A percentile compares a stretch with the other conserved stretches of the same genome.
These are phyloP conservation scores for Auricularia sp. DNA, from an alignment of 768 basidiomycete genomes.

Conservation along the genomic window DNA sequence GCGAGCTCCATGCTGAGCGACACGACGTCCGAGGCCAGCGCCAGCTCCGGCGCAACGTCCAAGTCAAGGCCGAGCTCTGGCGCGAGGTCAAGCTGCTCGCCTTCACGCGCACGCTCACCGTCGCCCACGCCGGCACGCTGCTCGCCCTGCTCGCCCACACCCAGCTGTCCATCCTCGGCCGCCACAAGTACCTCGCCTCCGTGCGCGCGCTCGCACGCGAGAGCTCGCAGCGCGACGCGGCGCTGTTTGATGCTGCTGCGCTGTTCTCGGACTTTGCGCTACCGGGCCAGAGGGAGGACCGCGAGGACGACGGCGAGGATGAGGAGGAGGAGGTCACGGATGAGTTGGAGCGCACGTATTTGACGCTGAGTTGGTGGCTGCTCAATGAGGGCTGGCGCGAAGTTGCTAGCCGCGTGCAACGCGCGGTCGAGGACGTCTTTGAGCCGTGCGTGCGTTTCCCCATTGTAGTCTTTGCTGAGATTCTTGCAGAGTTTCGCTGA, in stretches of 20 bases:
- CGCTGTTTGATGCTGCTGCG: background rate
- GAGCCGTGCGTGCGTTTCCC: conserved; percentile 26
- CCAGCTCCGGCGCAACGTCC: conserved; percentile 15
- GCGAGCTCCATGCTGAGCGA: conserved; percentile 19
- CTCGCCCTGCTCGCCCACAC: no score
- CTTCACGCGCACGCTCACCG: no score
- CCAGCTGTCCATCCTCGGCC: no score
- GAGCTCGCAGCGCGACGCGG: background rate
- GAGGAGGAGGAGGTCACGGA: conserved; percentile 38
- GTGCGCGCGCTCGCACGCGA: conserved; percentile 35
- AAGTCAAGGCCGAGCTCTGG: conserved; percentile 50
- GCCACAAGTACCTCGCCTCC: no score
- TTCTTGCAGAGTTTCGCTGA: background rate
- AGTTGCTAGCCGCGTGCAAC: conserved; percentile 60
- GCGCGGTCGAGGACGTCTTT: conserved; percentile 74
- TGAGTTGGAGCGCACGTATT: conserved; percentile 66
- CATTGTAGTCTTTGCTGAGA: conserved; percentile 19
- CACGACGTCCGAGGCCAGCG: conserved; percentile 17
- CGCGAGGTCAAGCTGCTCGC: no score
- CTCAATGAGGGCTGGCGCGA: conserved; percentile 88
- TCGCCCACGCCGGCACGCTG: no score
- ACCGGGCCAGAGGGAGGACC: conserved; percentile 12
- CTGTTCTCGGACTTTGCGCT: background rate
- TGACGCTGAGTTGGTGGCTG: conserved; percentile 90
- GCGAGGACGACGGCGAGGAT: conserved; percentile 22